phyloP scores from a whole-genome alignment of 2,329 filamentous ascomycete genomes.

The Penicillium sp. region DNA sequence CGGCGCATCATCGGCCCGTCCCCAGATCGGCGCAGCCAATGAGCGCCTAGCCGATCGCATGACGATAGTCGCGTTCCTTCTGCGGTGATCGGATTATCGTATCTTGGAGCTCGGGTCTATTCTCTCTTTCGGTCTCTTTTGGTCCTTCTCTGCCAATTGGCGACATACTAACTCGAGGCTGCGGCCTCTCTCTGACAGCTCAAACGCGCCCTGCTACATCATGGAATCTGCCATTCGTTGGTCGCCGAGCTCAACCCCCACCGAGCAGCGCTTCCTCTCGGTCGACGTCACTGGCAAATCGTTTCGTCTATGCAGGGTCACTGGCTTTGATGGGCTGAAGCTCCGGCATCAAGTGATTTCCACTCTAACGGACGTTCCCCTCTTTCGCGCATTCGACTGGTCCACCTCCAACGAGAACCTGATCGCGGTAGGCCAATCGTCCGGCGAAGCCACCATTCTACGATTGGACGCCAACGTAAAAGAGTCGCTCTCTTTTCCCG shows the following conservation, averaged over 20 bases:
- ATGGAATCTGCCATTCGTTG: conserved; percentile 58
- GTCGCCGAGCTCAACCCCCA: conserved; percentile 57
- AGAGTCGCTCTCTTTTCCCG: conserved; percentile 52
- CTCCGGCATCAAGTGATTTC: conserved; percentile 55
- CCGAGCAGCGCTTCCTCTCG: conserved; percentile 57
- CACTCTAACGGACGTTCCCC: conserved; percentile 55
- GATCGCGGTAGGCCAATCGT: conserved; percentile 60
- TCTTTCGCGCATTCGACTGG: conserved; percentile 66
- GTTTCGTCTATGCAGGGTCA: conserved; percentile 57
- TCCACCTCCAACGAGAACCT: conserved; percentile 57
- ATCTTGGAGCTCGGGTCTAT: no score
- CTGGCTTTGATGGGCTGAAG: conserved; percentile 35
- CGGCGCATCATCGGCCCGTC: conserved; percentile 31
- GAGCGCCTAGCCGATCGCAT: conserved; percentile 13
- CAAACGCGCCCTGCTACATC: conserved; percentile 1
- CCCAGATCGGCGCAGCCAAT: conserved; percentile 31
- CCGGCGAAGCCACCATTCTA: conserved; percentile 60
- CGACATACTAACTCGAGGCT: conserved; percentile 12
- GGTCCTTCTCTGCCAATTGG: conserved; percentile 1
- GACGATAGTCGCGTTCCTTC: conserved; percentile 11
- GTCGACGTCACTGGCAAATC: conserved; percentile 60
- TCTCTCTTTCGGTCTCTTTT: neutral
- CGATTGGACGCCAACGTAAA: conserved; percentile 53
- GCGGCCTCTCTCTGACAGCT: conserved; percentile 13
- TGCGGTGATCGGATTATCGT: neutral